Evolutionary conservation across 305 asterid species (phyloP).

Genomic region (Fraxinus sp.): DNA sequence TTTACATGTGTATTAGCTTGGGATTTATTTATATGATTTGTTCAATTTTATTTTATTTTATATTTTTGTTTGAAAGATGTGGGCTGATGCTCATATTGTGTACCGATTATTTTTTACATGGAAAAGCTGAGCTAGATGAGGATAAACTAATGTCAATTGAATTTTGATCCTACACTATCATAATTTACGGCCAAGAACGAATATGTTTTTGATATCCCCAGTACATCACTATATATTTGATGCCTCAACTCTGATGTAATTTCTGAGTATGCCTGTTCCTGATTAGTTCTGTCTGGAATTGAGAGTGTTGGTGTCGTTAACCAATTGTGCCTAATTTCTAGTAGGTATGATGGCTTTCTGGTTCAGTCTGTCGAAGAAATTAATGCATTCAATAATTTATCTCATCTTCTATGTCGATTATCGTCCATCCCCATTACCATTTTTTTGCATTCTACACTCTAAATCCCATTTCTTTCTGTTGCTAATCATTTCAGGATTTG

Average conservation of each 20-base stretch:
- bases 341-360: conserved; percentile 16
- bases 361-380: neutral
- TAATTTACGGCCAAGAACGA: neutral
- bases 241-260: neutral
- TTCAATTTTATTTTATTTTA: neutral
- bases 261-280: conserved; percentile 7
- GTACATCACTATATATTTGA: conserved; percentile 10
- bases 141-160: neutral
- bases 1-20: neutral
- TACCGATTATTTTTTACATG: conserved; percentile 6
- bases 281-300: conserved; percentile 11
- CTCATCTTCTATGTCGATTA: neutral
- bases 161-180: neutral
- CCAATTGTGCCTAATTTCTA: neutral
- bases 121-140: conserved; percentile 14
- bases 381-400: neutral
- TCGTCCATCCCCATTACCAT: neutral
- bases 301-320: neutral
- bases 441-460: neutral
- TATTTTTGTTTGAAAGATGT: neutral
- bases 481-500: conserved; percentile 6
- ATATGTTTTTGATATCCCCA: neutral
- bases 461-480: conserved; percentile 1
- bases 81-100: conserved; percentile 11
- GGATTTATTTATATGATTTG: neutral